Percentiles rank a stretch among this genome's conserved stretches.
These are phyloP conservation scores for Populus pruinosa DNA, from an alignment of 345 rosid genomes.

Conservation along the genomic window DNA sequence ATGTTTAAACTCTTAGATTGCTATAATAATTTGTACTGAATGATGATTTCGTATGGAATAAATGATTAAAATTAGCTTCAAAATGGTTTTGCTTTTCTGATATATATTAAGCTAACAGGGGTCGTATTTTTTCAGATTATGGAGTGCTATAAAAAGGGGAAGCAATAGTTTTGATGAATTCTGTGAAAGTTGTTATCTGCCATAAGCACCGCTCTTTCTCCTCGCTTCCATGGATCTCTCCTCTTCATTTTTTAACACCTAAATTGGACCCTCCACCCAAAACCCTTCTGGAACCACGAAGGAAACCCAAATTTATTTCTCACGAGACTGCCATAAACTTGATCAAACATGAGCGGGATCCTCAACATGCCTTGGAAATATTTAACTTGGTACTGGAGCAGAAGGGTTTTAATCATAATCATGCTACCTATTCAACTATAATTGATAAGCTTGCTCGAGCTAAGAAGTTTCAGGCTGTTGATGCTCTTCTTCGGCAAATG, in stretches of 20 bases:
- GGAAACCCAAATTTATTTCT: constrained; percentile 51
- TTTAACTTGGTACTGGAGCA: constrained; percentile 68
- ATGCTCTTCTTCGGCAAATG: constrained; percentile 74
- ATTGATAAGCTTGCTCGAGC: constrained; percentile 62
- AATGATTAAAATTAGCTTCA: too few species aligned
- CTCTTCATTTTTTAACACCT: constrained; percentile 31
- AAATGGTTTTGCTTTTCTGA: too few species aligned
- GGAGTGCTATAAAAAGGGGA: neutral
- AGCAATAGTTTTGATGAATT: constrained; percentile 5
- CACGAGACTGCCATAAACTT: constrained; percentile 58
- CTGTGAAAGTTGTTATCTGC: neutral
- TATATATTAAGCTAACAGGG: neutral
- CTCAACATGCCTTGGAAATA: constrained; percentile 59
- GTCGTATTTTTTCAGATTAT: neutral
- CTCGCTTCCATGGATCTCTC: constrained; percentile 63
- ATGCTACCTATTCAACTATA: constrained; percentile 66
- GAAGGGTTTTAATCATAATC: constrained; percentile 78
- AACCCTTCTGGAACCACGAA: constrained; percentile 20
- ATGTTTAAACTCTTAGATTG: too few species aligned
- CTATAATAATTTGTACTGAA: too few species aligned
- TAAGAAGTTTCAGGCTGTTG: constrained; percentile 73
- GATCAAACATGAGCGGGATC: constrained; percentile 73
- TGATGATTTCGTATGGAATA: too few species aligned
- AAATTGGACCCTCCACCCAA: constrained; percentile 37
- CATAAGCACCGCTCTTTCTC: constrained; percentile 3